Evolutionary conservation across 2,329 filamentous ascomycete species (phyloP).

Genomic region (Phialophora macrospora): DNA sequence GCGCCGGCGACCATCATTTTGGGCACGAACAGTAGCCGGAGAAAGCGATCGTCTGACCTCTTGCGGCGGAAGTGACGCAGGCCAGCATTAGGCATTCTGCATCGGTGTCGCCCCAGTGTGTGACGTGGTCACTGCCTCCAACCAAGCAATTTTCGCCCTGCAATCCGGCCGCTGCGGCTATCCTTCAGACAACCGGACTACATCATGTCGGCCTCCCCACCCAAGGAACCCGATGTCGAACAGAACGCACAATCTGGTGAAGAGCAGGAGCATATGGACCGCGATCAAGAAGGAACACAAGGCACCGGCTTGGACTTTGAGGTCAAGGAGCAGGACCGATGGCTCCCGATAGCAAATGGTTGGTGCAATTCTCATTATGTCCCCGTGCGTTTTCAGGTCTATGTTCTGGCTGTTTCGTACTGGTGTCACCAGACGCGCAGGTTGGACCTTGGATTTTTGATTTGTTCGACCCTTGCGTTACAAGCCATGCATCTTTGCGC

Average conservation of each 20-base stretch:
- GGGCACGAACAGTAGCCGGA: conserved; percentile 34
- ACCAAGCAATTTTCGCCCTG: conserved; percentile 45
- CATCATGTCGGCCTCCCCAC: conserved; percentile 93
- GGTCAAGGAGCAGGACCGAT: conserved; percentile 99
- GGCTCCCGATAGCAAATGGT: conserved; percentile 99
- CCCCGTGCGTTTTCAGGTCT: conserved; percentile 28
- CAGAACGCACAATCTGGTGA: conserved; percentile 92
- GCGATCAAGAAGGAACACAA: conserved; percentile 69
- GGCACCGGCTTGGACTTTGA: conserved; percentile 85
- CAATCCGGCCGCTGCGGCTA: conserved; percentile 45
- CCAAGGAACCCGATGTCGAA: conserved; percentile 84
- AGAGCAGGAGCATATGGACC: conserved; percentile 87
- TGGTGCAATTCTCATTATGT: conserved; percentile 60
- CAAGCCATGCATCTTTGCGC: conserved; percentile 42
- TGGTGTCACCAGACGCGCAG: conserved; percentile 17
- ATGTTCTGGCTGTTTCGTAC: background rate
- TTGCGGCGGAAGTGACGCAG: conserved; percentile 36
- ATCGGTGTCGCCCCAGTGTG: conserved; percentile 34
- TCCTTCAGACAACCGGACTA: conserved; percentile 54
- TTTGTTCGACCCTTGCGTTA: conserved; percentile 58
- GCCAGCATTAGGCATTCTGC: conserved; percentile 36
- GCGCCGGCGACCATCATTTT: conserved; percentile 33
- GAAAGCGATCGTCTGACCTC: conserved; percentile 34
- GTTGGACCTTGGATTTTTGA: conserved; percentile 48
- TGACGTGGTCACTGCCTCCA: conserved; percentile 52